Conservation (phyloP, 768 basidiomycete species). For the Boletales sp. region DNA sequence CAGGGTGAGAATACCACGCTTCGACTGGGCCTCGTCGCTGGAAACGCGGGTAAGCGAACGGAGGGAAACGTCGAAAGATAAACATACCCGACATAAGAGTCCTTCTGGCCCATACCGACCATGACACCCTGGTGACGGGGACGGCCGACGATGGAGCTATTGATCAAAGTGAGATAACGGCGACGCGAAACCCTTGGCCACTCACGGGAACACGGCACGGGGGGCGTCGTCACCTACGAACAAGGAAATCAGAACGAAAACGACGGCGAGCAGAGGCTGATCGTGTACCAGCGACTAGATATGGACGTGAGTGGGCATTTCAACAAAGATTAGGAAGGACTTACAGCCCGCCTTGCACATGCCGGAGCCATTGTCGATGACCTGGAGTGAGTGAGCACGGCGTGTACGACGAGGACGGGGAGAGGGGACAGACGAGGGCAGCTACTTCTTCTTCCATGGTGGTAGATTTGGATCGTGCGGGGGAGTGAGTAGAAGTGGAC, state of each 20-base stretch:
- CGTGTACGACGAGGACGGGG: neutral
- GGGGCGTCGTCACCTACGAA: constrained; percentile 80
- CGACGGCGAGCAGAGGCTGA: neutral
- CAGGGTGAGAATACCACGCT: constrained; percentile 90
- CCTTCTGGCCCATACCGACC: constrained; percentile 97
- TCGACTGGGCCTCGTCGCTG: constrained; percentile 89
- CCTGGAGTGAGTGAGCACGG: constrained; percentile 37
- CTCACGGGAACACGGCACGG: constrained; percentile 94
- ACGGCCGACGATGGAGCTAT: constrained; percentile 88
- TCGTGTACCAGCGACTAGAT: constrained; percentile 59
- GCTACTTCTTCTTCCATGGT: constrained; percentile 67
- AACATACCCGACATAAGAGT: constrained; percentile 87
- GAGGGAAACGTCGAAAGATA: constrained; percentile 5
- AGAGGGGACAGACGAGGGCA: constrained; percentile 38
- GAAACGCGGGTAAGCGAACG: constrained; percentile 7
- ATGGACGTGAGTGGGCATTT: constrained; percentile 18
- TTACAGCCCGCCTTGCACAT: constrained; percentile 99
- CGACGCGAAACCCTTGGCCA: constrained; percentile 19
- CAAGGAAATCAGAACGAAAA: constrained; percentile 5
- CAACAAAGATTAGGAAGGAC: constrained; percentile 32
- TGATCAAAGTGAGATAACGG: constrained; percentile 11
- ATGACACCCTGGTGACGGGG: constrained; percentile 94
- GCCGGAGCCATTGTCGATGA: constrained; percentile 93
- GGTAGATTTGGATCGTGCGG: constrained; percentile 22
- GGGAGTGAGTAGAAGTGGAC: constrained; percentile 17